phyloP scores from a whole-genome alignment of 768 basidiomycete species.

The Phanerodontia chrysosporium region DNA sequence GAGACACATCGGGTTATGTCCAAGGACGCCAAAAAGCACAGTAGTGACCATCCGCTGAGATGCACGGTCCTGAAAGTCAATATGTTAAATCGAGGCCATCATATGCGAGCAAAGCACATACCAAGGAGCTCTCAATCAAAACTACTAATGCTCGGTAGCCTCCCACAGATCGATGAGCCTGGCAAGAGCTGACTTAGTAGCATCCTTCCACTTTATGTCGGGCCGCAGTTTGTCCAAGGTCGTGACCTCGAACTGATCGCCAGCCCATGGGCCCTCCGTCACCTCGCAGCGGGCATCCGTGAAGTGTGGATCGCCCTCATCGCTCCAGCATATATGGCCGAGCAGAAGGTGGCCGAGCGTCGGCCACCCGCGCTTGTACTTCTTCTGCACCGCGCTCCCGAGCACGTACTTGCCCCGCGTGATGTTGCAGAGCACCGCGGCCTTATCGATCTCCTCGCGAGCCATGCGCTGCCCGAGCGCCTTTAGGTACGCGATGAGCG shows the following conservation, averaged over 20 bases:
- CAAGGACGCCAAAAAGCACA: neutral
- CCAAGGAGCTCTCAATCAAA: too few relatives aligned
- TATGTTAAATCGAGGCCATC: too few relatives aligned
- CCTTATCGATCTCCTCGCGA: neutral
- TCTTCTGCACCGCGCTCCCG: neutral
- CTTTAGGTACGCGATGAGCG: neutral
- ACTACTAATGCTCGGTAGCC: neutral
- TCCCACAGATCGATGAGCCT: neutral
- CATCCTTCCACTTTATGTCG: slow-evolving; percentile 4
- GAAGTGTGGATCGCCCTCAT: neutral
- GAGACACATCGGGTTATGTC: neutral
- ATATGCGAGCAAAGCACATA: neutral
- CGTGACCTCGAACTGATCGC: slow-evolving; percentile 4
- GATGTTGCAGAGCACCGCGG: slow-evolving; percentile 5
- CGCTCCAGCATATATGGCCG: slow-evolving; percentile 3
- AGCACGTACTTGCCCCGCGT: neutral
- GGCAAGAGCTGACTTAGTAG: neutral
- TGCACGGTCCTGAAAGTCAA: too few relatives aligned
- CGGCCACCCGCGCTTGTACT: neutral
- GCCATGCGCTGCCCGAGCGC: neutral
- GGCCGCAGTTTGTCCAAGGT: neutral
- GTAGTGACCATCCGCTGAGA: too few relatives aligned
- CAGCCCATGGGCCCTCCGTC: neutral
- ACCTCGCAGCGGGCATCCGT: neutral
- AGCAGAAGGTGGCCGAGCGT: slow-evolving; percentile 1